Base-by-base conservation (phyloP, 129 eudicot genomes). In the Deinandra increscens region DNA sequence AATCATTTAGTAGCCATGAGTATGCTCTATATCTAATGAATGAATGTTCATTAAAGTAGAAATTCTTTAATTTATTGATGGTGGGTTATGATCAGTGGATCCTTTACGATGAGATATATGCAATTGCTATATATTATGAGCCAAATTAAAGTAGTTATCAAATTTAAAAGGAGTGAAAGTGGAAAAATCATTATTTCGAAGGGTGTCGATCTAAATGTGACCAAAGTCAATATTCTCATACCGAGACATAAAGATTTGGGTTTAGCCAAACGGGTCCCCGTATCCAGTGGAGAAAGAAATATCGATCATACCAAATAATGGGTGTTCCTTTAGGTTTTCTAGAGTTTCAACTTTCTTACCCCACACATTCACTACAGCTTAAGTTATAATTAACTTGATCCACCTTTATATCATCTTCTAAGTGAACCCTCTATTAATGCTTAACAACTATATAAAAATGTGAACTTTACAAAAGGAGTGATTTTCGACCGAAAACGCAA, bases 141-240 rank as follows among this genome's bases (percentile, higher is more conserved):
- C 10, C 45, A 76, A 76, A 76, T 6, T 4, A 49, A 60, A 68
- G 44, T n/a, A 53, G 69, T 23, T 56, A 56, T 18, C 26, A 8
- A 56, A 23, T n/a, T 38, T 54, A 61, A 69, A 39, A 68, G 60
- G 29, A 43, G 59, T 65, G 61, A 55, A 75, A 66, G 68, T 44
- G 74, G 61, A 58, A 67, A 39, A 67, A 23, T 11, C 64, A 76
- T 23, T 64, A 48, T 69, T 76, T 75, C 69, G 11, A 49, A 61
- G 81, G 75, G 70, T 42, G 71, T 61, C 63, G 37, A 19, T 54
- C 22, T 19, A 68, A 59, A 38, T 76, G 55, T 68, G 33, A 60
- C 70, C 45, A 50, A 76, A 76, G 81, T 76, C 81, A 76, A 76
- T 65, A 76, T 76, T 76, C 81, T 76, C 81, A 76, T 69, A 76